Evolutionary conservation across 148 eudicot genomes (phyloP), one percentile per base, ranked within the genome.

Genomic region (Rhododendron simsii): DNA sequence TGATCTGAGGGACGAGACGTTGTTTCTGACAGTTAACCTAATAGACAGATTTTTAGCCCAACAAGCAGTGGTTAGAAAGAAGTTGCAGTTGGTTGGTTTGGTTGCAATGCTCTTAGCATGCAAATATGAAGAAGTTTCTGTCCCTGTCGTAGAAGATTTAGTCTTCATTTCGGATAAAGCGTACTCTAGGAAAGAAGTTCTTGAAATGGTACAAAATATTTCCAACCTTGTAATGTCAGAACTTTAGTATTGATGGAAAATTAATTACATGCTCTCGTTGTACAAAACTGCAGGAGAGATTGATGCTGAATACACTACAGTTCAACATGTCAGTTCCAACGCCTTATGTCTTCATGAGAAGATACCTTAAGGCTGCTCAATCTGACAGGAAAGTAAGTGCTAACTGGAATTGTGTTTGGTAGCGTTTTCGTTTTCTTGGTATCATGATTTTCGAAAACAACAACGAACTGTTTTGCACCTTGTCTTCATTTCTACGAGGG

Each of bases 41-140:
- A 93, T 96, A 81, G 99, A 96, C 76, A 91, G 99, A 88, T 96
- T 96, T 82, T 88, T 96, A 85, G 98, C 91, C 14, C 89, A 85
- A 50, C 91, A 94, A 73, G 26, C 88, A 18, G 91, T 96, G 51
- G 92, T 86, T n/a, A 89, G 98, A 82, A 96, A 95, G 91, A 95
- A 95, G 89, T 94, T 96, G 30, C 99, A 96, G 86, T 88, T 96
- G 82, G 99, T 95, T 69, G 99, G 99, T 13, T 67, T 96, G 85
- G 93, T 92, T 50, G 98, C 99, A 13, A 91, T 96, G 96, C 95
- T 96, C 8, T 74, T 96, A 5, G 99, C 99, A 12, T 95, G 98
- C 91, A 96, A 96, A 63, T 96, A 96, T 86, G 99, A 96, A 85
- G 99, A 96, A 88, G 98, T 96, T 71, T 92, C 95, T 13, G 95